Evolutionary conservation across 2,329 filamentous ascomycete species (phyloP).

Genomic region (Venturia nashicola): DNA sequence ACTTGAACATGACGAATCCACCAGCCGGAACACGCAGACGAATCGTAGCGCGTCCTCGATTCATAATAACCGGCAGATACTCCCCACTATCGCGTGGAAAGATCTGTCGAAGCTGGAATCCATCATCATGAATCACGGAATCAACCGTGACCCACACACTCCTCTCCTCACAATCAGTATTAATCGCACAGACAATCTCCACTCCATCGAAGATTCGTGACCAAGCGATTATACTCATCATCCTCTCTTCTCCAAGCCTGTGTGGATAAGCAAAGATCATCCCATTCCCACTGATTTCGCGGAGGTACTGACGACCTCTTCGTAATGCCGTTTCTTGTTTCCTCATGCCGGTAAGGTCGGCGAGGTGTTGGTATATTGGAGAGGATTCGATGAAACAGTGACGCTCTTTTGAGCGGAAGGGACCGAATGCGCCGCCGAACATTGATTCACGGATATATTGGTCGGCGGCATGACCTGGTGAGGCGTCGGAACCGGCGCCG

Average conservation of each 20-base stretch:
- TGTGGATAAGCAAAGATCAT: not conserved
- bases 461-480: slow-evolving; percentile 9
- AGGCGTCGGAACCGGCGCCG: slow-evolving; percentile 9
- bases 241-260: slow-evolving; percentile 7
- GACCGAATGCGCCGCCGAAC: slow-evolving; percentile 16
- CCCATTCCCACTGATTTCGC: not conserved
- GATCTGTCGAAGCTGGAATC: not conserved
- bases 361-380: not conserved
- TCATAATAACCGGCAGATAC: not conserved
- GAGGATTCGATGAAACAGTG: slow-evolving; percentile 15
- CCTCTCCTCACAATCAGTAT: slow-evolving; percentile 12
- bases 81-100: not conserved
- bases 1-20: slow-evolving; percentile 15
- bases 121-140: slow-evolving; percentile 10
- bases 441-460: slow-evolving; percentile 17
- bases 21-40: slow-evolving; percentile 12
- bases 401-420: slow-evolving; percentile 14
- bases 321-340: not conserved
- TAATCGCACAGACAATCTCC: slow-evolving; percentile 13
- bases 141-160: slow-evolving; percentile 15
- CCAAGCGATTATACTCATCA: slow-evolving; percentile 15
- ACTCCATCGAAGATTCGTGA: slow-evolving; percentile 15
- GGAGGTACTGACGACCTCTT: not conserved
- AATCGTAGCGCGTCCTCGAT: slow-evolving; percentile 11
- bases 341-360: not conserved